phyloP scores from a whole-genome alignment of 345 rosid genomes.

The Eutrema yunnanense region DNA sequence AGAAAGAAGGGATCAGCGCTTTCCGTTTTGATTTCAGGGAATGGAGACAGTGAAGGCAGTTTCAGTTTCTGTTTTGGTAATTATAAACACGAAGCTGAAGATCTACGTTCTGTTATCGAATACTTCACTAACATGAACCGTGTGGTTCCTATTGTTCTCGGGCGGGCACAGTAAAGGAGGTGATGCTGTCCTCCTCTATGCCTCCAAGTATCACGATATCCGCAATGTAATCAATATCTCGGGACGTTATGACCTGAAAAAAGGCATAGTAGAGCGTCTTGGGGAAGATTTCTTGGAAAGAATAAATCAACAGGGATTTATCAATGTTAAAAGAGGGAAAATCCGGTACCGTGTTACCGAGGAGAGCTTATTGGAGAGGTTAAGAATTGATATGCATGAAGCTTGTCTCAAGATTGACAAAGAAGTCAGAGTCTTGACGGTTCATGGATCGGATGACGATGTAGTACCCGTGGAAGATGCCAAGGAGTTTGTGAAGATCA shows the following conservation, averaged over 20 bases:
- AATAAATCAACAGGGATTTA: neutral
- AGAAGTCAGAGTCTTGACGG: slow-evolving; percentile 68
- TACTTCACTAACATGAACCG: neutral
- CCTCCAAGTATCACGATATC: neutral
- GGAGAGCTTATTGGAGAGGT: neutral
- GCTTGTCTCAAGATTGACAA: slow-evolving; percentile 40
- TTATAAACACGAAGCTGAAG: neutral
- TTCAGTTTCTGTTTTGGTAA: neutral
- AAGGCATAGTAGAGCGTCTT: neutral
- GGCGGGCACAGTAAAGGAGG: too few species aligned
- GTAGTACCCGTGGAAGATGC: too few species aligned
- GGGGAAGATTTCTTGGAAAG: neutral
- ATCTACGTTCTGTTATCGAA: neutral
- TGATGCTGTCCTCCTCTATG: slow-evolving; percentile 14
- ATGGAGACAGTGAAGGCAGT: neutral
- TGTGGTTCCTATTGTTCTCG: neutral
- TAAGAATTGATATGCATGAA: slow-evolving; percentile 42
- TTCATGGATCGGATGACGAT: slow-evolving; percentile 57
- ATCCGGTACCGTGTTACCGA: neutral
- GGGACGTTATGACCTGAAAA: neutral
- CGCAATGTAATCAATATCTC: neutral
- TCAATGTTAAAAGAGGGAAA: too few species aligned
- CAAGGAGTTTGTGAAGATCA: too few species aligned
- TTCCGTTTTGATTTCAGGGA: neutral
- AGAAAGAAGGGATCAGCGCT: neutral